Percentiles rank a stretch among this genome's conserved stretches.
phyloP scores from a whole-genome alignment of 2,329 filamentous ascomycete species.

The Penicillium polonicum region DNA sequence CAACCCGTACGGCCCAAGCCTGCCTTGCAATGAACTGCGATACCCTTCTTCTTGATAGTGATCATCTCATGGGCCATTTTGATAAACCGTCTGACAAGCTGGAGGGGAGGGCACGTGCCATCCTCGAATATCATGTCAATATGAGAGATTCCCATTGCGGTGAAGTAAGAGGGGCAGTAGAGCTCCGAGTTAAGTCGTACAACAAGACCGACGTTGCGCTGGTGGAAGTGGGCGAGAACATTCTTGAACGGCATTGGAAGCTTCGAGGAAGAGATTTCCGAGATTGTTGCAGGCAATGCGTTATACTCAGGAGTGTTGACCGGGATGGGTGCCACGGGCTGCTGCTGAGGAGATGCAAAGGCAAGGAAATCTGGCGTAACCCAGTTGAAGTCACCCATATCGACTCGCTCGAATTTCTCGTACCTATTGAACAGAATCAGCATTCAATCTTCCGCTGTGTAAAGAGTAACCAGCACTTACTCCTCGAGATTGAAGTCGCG shows the following conservation, averaged over 20 bases:
- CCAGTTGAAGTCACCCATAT: constrained; percentile 99
- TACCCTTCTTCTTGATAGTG: constrained; percentile 82
- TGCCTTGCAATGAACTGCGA: constrained; percentile 98
- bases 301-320: constrained; percentile 71
- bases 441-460: not conserved
- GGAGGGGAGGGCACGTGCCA: constrained; percentile 86
- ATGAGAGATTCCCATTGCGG: constrained; percentile 89
- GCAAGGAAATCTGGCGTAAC: constrained; percentile 91
- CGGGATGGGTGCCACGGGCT: constrained; percentile 70
- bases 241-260: constrained; percentile 92
- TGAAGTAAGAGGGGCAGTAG: constrained; percentile 97
- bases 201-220: constrained; percentile 86
- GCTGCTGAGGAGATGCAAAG: constrained; percentile 90
- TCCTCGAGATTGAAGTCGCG: constrained; percentile 95
- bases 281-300: constrained; percentile 71
- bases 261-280: constrained; percentile 67
- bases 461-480: constrained; percentile 43
- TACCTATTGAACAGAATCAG: constrained; percentile 57
- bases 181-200: constrained; percentile 93
- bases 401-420: constrained; percentile 90
- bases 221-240: constrained; percentile 82
- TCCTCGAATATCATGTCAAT: constrained; percentile 99
- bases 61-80: constrained; percentile 94
- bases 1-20: constrained; percentile 93
- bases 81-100: constrained; percentile 91